These are phyloP conservation scores for Bothriochloa decipiens DNA, from an alignment of 176 grass and related monocot species.

Conservation along the genomic window DNA sequence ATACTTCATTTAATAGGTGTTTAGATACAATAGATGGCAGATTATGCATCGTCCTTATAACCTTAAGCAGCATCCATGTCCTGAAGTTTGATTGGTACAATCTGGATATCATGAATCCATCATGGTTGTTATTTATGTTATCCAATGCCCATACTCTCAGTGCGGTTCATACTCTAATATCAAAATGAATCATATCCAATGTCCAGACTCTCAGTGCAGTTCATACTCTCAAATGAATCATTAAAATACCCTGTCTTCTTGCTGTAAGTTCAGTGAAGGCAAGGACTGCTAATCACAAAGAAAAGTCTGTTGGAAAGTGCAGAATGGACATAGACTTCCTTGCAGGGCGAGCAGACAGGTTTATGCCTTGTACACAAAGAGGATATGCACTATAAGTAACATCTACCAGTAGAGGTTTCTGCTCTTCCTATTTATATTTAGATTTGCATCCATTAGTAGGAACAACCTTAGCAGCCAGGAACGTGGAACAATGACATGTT, in stretches of 20 bases:
- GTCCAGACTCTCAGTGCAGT: too few species aligned
- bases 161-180: neutral
- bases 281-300: neutral
- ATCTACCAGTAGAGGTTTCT: neutral
- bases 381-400: neutral
- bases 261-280: neutral
- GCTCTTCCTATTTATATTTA: neutral
- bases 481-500: neutral
- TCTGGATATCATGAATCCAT: constrained; percentile 1
- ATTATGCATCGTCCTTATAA: constrained; percentile 13
- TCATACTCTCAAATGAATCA: neutral
- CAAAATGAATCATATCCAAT: neutral
- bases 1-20: neutral
- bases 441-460: neutral
- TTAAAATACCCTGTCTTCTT: neutral
- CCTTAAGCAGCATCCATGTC: neutral
- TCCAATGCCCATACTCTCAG: neutral
- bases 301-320: neutral
- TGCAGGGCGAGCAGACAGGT: neutral
- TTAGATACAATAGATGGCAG: neutral
- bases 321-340: constrained; percentile 19
- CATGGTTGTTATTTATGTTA: neutral
- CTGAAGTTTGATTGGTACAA: constrained; percentile 1
- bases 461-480: neutral
- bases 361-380: neutral